phyloP scores from a whole-genome alignment of 1,139 yeast species.

The Hyphopichia wangnamkhiaoensis region DNA sequence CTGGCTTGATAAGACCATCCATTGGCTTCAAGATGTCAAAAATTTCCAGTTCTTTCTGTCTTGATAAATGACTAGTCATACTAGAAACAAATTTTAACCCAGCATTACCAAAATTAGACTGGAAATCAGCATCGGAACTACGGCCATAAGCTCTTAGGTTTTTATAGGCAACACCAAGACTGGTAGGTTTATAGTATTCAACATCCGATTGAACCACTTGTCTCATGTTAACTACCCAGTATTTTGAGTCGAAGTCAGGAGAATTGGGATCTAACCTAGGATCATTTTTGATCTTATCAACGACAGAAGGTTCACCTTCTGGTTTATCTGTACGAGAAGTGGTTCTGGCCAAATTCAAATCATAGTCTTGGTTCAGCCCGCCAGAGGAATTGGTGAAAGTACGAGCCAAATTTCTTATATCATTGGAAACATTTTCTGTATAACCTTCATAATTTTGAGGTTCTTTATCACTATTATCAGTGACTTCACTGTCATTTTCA shows the following conservation, averaged over 20 bases:
- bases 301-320: conserved; percentile 46
- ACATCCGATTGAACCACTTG: conserved; percentile 18
- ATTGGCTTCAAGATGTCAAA: conserved; percentile 65
- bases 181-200: conserved; percentile 21
- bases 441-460: too few species aligned
- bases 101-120: conserved; percentile 13
- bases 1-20: conserved; percentile 69
- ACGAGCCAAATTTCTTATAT: conserved; percentile 38
- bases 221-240: conserved; percentile 27
- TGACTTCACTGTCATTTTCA: too few species aligned
- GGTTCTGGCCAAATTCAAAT: conserved; percentile 19
- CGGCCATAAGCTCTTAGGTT: conserved; percentile 19
- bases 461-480: too few species aligned
- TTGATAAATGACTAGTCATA: conserved; percentile 1
- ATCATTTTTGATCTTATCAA: conserved; percentile 3
- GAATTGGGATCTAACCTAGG: conserved; percentile 19
- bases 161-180: conserved; percentile 20
- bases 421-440: too few species aligned
- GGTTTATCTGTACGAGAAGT: conserved; percentile 52
- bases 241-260: conserved; percentile 18
- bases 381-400: conserved; percentile 24
- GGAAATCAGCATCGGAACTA: conserved; percentile 19
- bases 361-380: neutral
- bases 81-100: conserved; percentile 7
- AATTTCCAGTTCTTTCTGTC: conserved; percentile 14